Evolutionary conservation across 768 basidiomycete species (phyloP).

Genomic region (Hericium erinaceus): DNA sequence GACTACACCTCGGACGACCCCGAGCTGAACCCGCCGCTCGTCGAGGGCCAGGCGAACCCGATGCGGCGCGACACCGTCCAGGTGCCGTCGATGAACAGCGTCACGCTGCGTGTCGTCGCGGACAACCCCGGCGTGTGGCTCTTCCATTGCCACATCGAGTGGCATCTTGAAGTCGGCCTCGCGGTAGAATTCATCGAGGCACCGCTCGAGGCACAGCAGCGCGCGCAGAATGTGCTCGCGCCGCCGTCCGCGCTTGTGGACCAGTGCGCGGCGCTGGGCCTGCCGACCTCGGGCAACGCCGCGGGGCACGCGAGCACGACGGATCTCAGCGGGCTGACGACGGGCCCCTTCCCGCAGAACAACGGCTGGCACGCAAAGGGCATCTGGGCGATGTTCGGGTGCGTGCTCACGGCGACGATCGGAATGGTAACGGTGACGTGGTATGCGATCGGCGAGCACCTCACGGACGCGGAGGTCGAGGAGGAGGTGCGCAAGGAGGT

Average conservation of each 20-base stretch:
- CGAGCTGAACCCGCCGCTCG: slow-evolving; percentile 67
- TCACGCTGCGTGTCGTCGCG: slow-evolving; percentile 68
- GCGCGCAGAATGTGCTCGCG: slow-evolving; percentile 37
- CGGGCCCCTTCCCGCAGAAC: slow-evolving; percentile 67
- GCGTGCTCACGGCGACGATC: slow-evolving; percentile 67
- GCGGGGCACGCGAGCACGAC: slow-evolving; percentile 66
- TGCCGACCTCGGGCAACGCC: slow-evolving; percentile 71
- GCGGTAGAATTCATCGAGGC: slow-evolving; percentile 82
- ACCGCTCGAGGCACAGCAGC: slow-evolving; percentile 58
- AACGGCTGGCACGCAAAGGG: slow-evolving; percentile 67
- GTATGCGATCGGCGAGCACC: slow-evolving; percentile 70
- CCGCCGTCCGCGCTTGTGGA: slow-evolving; percentile 39
- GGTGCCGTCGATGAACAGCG: slow-evolving; percentile 58
- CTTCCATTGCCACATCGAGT: slow-evolving; percentile 81
- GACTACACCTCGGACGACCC: slow-evolving; percentile 72
- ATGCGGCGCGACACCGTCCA: slow-evolving; percentile 86
- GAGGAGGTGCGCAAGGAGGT: slow-evolving; percentile 49
- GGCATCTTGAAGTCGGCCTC: slow-evolving; percentile 80
- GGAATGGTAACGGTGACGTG: slow-evolving; percentile 80
- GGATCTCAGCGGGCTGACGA: slow-evolving; percentile 54
- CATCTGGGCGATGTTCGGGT: slow-evolving; percentile 70
- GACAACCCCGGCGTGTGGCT: slow-evolving; percentile 94
- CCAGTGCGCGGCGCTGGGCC: slow-evolving; percentile 59
- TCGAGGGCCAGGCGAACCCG: slow-evolving; percentile 77
- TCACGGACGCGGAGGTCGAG: slow-evolving; percentile 78